A percentile compares a stretch with the other conserved stretches of the same genome.
Evolutionary conservation across 164 flowering plant species (phyloP).

Genomic region (Aristolochia fimbriata): DNA sequence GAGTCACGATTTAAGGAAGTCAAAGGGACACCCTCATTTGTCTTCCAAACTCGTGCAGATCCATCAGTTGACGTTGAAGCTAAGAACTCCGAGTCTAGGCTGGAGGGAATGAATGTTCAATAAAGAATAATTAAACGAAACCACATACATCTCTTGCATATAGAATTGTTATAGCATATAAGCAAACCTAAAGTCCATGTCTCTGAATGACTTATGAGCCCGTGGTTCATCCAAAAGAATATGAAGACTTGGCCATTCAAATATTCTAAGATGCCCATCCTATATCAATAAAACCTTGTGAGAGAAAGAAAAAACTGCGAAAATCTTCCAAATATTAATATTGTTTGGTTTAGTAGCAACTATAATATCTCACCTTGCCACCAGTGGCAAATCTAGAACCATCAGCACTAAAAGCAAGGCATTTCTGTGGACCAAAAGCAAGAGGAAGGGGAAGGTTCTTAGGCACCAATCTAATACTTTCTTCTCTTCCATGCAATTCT

Average conservation of each 20-base stretch:
- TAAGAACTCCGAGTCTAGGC: slow-evolving; percentile 82
- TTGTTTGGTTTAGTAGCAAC: neutral
- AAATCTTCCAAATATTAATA: neutral
- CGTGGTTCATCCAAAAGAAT: slow-evolving; percentile 70
- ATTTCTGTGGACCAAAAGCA: slow-evolving; percentile 71
- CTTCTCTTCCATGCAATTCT: slow-evolving; percentile 45
- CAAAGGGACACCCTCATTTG: slow-evolving; percentile 64
- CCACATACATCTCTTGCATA: neutral
- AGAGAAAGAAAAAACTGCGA: neutral
- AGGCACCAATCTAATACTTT: slow-evolving; percentile 33
- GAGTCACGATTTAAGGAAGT: slow-evolving; percentile 59
- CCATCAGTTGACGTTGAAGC: slow-evolving; percentile 94
- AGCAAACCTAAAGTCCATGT: slow-evolving; percentile 81
- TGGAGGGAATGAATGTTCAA: slow-evolving; percentile 17
- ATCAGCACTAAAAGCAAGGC: slow-evolving; percentile 78
- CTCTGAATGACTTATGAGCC: slow-evolving; percentile 76
- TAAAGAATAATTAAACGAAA: neutral
- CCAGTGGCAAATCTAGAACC: slow-evolving; percentile 86
- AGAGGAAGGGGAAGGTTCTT: slow-evolving; percentile 49
- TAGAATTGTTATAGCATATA: neutral
- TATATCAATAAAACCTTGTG: slow-evolving; percentile 11
- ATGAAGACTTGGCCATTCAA: slow-evolving; percentile 83
- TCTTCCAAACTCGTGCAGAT: slow-evolving; percentile 86
- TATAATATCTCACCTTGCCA: slow-evolving; percentile 44
- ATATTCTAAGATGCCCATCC: slow-evolving; percentile 92